These are phyloP conservation scores for Lecanicillium sp. DNA, from an alignment of 2,329 filamentous ascomycete genomes.

Conservation along the genomic window DNA sequence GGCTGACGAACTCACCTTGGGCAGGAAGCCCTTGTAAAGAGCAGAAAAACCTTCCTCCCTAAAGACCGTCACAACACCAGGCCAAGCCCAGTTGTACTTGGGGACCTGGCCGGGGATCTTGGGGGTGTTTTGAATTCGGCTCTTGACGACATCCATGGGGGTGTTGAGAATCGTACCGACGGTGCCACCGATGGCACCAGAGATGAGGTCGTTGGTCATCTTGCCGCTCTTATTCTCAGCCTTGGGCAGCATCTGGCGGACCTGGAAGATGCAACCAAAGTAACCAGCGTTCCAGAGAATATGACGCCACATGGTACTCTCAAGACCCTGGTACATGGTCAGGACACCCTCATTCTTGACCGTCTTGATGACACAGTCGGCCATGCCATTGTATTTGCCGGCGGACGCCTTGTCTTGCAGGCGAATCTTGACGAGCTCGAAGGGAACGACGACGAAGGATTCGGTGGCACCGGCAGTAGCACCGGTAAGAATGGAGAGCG, in stretches of 20 bases:
- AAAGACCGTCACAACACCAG: slow-evolving; percentile 74
- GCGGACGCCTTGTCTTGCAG: slow-evolving; percentile 93
- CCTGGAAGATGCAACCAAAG: slow-evolving; percentile 98
- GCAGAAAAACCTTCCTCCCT: slow-evolving; percentile 88
- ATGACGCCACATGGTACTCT: slow-evolving; percentile 95
- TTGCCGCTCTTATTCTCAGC: slow-evolving; percentile 73
- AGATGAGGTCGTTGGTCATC: slow-evolving; percentile 80
- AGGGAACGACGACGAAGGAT: slow-evolving; percentile 93
- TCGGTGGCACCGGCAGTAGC: slow-evolving; percentile 93
- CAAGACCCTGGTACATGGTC: slow-evolving; percentile 91
- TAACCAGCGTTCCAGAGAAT: slow-evolving; percentile 85
- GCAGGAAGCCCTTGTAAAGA: slow-evolving; percentile 95
- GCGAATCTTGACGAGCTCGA: slow-evolving; percentile 97
- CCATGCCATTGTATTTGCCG: slow-evolving; percentile 74
- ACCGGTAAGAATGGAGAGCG: slow-evolving; percentile 84
- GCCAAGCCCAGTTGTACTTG: slow-evolving; percentile 99
- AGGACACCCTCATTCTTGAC: slow-evolving; percentile 74
- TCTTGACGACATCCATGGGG: slow-evolving; percentile 96
- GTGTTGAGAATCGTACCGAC: slow-evolving; percentile 87
- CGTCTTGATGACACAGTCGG: slow-evolving; percentile 76
- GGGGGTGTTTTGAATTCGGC: slow-evolving; percentile 88
- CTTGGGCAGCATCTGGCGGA: slow-evolving; percentile 73
- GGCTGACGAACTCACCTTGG: slow-evolving; percentile 68
- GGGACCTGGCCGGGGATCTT: slow-evolving; percentile 71
- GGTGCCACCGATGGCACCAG: slow-evolving; percentile 82